phyloP scores from a whole-genome alignment of 257 asterid species.

The Catharanthus roseus region DNA sequence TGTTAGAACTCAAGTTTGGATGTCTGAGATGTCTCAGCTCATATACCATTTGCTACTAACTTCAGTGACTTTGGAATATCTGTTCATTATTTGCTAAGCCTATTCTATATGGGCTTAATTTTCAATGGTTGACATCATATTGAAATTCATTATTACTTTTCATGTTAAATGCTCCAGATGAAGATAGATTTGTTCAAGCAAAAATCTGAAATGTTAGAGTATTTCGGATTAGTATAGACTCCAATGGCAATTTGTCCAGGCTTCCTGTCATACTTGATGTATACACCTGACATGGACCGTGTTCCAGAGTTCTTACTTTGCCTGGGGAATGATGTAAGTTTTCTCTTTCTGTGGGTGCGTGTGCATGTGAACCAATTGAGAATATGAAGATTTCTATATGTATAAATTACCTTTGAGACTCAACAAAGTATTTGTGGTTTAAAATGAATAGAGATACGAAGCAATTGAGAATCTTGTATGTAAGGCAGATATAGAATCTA shows the following conservation, averaged over 20 bases:
- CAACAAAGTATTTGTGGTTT: too few relatives aligned
- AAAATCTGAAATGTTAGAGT: constrained; percentile 75
- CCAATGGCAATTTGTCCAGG: constrained; percentile 68
- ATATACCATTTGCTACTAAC: constrained; percentile 2
- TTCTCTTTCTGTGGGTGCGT: not conserved
- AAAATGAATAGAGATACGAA: too few relatives aligned
- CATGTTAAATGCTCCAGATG: constrained; percentile 57
- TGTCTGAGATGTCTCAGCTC: constrained; percentile 15
- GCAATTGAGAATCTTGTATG: too few relatives aligned
- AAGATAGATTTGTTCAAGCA: constrained; percentile 61
- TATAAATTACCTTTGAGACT: too few relatives aligned
- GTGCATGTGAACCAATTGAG: too few relatives aligned
- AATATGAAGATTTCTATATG: too few relatives aligned
- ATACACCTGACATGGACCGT: constrained; percentile 97
- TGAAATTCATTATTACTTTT: not conserved
- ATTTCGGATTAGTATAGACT: constrained; percentile 65
- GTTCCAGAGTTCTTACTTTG: too few relatives aligned
- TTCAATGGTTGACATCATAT: not conserved
- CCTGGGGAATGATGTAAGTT: too few relatives aligned
- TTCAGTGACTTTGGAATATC: not conserved
- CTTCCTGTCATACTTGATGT: constrained; percentile 89
- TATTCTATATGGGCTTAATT: not conserved
- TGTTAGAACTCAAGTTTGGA: not conserved
- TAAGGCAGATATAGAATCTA: too few relatives aligned
- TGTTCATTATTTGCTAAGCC: not conserved